phyloP scores from a whole-genome alignment of 2,329 filamentous ascomycete species.

The Sporothrix luriei region DNA sequence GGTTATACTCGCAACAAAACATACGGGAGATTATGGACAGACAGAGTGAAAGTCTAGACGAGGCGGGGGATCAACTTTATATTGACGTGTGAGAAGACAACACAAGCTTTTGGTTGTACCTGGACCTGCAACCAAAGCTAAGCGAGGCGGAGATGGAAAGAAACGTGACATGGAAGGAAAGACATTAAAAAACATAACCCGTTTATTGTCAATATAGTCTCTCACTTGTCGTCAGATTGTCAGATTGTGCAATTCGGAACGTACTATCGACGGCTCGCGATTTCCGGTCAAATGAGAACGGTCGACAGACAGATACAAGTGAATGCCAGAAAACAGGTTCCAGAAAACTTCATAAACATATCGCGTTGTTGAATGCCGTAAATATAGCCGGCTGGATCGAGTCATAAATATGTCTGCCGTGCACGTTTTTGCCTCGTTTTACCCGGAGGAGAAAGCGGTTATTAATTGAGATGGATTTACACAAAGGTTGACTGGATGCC shows the following conservation, averaged over 20 bases:
- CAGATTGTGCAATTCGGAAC: not conserved
- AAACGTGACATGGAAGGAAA: not conserved
- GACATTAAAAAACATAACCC: too few species aligned
- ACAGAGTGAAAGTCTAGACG: constrained; percentile 9
- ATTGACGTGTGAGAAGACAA: not conserved
- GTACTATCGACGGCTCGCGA: constrained; percentile 3
- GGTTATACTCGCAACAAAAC: not conserved
- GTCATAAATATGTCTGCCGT: not conserved
- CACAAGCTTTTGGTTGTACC: constrained; percentile 1
- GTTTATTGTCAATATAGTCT: too few species aligned
- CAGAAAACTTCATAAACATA: not conserved
- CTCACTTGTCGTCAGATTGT: not conserved
- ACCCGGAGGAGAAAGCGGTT: not conserved
- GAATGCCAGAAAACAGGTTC: not conserved
- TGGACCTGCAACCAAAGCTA: not conserved
- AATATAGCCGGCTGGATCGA: not conserved
- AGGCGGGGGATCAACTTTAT: not conserved
- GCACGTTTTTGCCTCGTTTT: not conserved
- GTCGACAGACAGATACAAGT: too few species aligned
- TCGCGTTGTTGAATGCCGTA: not conserved
- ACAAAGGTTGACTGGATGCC: too few species aligned
- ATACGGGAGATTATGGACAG: not conserved
- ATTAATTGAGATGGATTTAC: too few species aligned
- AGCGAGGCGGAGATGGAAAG: not conserved
- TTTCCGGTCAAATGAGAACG: not conserved